These are phyloP conservation scores for Selenicereus undatus DNA, from an alignment of 148 eudicot species.

Conservation along the genomic window DNA sequence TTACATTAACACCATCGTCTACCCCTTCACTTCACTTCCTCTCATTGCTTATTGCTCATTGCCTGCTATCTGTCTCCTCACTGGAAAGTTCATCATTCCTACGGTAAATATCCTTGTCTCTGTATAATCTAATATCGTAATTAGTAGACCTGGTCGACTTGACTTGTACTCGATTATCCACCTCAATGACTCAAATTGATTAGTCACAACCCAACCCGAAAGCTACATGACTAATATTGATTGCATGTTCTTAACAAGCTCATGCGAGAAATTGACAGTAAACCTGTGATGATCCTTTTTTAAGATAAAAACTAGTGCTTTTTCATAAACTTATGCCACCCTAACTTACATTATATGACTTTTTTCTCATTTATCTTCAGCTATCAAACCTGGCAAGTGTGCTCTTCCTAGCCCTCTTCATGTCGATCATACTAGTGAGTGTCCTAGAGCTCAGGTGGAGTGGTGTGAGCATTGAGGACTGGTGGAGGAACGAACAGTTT, in stretches of 20 bases:
- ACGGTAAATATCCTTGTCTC: conserved; percentile 49
- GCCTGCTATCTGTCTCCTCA: conserved; percentile 94
- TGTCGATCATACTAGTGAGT: conserved; percentile 76
- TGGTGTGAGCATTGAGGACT: conserved; percentile 82
- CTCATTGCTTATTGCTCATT: conserved; percentile 81
- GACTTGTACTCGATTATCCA: neutral
- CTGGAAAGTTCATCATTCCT: conserved; percentile 97
- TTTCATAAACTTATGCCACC: no score
- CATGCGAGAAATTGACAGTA: neutral
- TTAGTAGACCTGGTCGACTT: neutral
- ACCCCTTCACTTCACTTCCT: conserved; percentile 95
- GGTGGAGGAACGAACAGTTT: conserved; percentile 96
- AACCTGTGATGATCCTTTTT: neutral
- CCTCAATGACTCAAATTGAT: neutral
- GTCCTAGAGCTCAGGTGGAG: conserved; percentile 94
- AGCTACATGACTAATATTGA: neutral
- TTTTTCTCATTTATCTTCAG: conserved; percentile 29
- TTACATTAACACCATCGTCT: conserved; percentile 90
- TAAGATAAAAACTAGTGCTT: no score
- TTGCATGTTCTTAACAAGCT: no score
- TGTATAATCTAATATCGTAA: neutral
- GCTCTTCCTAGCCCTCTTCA: conserved; percentile 85
- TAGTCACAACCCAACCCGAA: neutral
- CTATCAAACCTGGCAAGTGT: conserved; percentile 86
- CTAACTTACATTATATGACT: neutral